Conservation (phyloP, 805 yeast genomes). For the Ogataea wickerhamii region DNA sequence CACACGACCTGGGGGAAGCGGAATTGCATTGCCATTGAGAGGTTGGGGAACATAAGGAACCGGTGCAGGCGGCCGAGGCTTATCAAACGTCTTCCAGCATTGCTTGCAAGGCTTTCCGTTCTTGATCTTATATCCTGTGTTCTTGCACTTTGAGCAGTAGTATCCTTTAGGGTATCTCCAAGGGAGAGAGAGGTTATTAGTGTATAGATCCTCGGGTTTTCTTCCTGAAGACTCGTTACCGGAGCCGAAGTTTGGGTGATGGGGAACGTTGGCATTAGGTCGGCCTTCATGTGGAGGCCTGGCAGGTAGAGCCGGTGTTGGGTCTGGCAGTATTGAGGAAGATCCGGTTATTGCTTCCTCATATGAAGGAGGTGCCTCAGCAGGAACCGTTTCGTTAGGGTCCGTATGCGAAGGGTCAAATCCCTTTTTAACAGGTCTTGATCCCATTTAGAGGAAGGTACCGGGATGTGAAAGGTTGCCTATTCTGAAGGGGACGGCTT, state of each 20-base stretch:
- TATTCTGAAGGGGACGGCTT: no score
- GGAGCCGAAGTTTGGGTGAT: constrained; percentile 12
- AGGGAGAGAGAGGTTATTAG: constrained; percentile 50
- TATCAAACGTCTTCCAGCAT: constrained; percentile 65
- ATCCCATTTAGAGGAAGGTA: no score
- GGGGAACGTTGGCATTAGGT: constrained; percentile 7
- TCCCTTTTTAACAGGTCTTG: background rate
- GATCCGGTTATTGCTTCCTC: constrained; percentile 9
- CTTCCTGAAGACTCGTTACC: constrained; percentile 3
- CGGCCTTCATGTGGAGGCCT: constrained; percentile 8
- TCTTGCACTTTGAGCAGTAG: constrained; percentile 65
- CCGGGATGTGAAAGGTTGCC: no score
- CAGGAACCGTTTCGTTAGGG: constrained; percentile 7
- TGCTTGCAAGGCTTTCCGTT: constrained; percentile 63
- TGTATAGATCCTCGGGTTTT: constrained; percentile 34
- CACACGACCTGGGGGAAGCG: constrained; percentile 25
- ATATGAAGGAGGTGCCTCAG: constrained; percentile 14
- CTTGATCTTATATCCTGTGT: constrained; percentile 62
- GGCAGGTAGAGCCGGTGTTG: background rate
- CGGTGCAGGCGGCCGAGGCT: constrained; percentile 8
- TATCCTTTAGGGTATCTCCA: constrained; percentile 64
- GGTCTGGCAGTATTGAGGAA: background rate
- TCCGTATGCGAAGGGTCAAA: constrained; percentile 1
- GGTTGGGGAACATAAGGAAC: constrained; percentile 14
- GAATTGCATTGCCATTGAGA: constrained; percentile 24